These are phyloP conservation scores for Citrus australasica DNA, from an alignment of 345 rosid species.

Conservation along the genomic window DNA sequence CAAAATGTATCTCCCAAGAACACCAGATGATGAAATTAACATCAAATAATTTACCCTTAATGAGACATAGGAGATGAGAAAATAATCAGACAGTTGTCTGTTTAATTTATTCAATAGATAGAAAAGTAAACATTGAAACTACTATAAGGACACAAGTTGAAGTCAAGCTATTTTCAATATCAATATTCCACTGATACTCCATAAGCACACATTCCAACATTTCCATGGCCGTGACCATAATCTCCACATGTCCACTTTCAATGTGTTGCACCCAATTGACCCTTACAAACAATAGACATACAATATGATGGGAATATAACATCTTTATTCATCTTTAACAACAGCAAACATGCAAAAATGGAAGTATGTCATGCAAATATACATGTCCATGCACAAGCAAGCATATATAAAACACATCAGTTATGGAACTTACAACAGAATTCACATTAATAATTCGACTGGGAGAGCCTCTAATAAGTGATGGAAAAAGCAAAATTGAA, in stretches of 20 bases:
- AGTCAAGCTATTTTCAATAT: neutral
- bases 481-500: constrained; percentile 84
- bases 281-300: neutral
- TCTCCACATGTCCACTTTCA: neutral
- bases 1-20: neutral
- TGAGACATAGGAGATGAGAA: neutral
- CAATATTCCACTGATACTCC: neutral
- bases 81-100: neutral
- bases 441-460: constrained; percentile 92
- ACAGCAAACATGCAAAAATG: neutral
- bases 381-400: neutral
- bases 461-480: constrained; percentile 89
- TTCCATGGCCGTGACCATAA: neutral
- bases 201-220: neutral
- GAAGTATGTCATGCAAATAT: neutral
- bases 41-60: neutral
- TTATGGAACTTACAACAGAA: constrained; percentile 78
- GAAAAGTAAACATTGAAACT: neutral
- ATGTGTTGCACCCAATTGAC: neutral
- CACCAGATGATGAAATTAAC: neutral
- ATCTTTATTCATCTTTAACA: neutral
- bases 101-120: neutral
- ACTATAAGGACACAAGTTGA: neutral
- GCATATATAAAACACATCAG: neutral
- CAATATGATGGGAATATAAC: neutral